Evolutionary conservation across 2,329 filamentous ascomycete species (phyloP), one percentile per base, ranked within the genome.

Genomic region (Trichoderma brevicompactum): DNA sequence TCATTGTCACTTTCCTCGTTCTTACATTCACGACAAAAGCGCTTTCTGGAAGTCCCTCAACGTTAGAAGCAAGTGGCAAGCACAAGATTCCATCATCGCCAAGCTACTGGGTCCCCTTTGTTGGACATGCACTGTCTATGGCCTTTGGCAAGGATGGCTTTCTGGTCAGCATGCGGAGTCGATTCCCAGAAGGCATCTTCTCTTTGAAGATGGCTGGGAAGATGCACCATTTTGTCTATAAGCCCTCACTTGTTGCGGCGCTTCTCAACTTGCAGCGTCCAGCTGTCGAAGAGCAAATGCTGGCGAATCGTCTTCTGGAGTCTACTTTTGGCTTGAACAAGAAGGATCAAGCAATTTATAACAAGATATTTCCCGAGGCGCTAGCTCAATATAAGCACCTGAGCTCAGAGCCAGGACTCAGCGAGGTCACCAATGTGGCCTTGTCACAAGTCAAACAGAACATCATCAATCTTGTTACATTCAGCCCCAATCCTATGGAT

Each of bases 381-480:
- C 64, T 70, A n/a, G 67, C 67, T 2, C 66, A 71, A 5, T 75
- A 73, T 54, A 70, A 73, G 23, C 65, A 74, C 36, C 67, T 75
- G 5, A 66, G 72, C 4, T 69, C 70, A 0, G 74, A 73, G 2
- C 66, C 72, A 0, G 70, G 71, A 7, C 61, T 78, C 5, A 63
- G 67, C 5, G 59, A 77, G 38, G 66, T 70, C 12, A 68, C 68
- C 46, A 28, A 68, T 8, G 64, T 43, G 12, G 68, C 68, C 1
- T 38, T 72, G 2, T 64, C 53, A 5, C 69, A 74, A 19, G 61
- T 79, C 1, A 72, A 73, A n/a, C 67, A 69, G 9, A 70, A 72
- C 41, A 72, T 77, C 9, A 70, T 73, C 1, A 77, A 79, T 52
- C 69, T 78, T 2, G 74, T 80, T 53, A 75, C 77, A 0, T 80